Base-by-base conservation (phyloP, 441 rosid genomes). In the Arabidopsis lyrata region DNA sequence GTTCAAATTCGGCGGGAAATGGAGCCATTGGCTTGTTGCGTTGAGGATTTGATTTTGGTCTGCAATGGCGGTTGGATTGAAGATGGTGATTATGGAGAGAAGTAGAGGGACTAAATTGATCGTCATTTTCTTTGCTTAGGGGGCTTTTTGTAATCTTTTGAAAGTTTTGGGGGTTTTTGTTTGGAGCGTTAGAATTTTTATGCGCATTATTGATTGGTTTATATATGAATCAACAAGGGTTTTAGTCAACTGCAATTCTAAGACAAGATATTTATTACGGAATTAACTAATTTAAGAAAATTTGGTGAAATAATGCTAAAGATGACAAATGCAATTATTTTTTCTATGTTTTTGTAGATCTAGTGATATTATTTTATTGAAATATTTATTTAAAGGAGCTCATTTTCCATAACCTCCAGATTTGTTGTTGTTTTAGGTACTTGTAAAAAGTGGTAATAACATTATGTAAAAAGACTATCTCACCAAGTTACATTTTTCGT, bases 1-100 rank as follows among this genome's bases (percentile, higher is more conserved):
- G 32, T 45, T 78, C 62, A 66, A 39, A 9, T 56, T 53, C 11
- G 32, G 20, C 13, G 54, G 49, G 42, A 18, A 57, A 49, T 68
- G 58, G 47, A 68, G 48, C 78, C 78, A 75, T 68, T 54, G 55
- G 49, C 49, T 75, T 54, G 63, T 67, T 52, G 34, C 34, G 63
- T 67, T 75, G 55, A 64, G 45, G 32, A 72, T 53, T 29, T 36
- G 79, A 35, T 52, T 45, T 29, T 36, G 77, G 36, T 58, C 56
- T 45, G 36, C 45, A 38, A 36, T 6, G 61, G 66, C 47, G 35
- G 90, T 82, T 35, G 55, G 72, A 77, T 5, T 24, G 14, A 72
- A 68, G 45, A 86, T 31, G 55, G 54, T 45, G 63, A 80, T 9
- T n/a, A 85, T 56, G 57, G 70, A 64, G 68, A 84, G 54, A 50